These are phyloP conservation scores for Trichoderma sp. DNA, from an alignment of 2,329 filamentous ascomycete genomes.

Conservation along the genomic window DNA sequence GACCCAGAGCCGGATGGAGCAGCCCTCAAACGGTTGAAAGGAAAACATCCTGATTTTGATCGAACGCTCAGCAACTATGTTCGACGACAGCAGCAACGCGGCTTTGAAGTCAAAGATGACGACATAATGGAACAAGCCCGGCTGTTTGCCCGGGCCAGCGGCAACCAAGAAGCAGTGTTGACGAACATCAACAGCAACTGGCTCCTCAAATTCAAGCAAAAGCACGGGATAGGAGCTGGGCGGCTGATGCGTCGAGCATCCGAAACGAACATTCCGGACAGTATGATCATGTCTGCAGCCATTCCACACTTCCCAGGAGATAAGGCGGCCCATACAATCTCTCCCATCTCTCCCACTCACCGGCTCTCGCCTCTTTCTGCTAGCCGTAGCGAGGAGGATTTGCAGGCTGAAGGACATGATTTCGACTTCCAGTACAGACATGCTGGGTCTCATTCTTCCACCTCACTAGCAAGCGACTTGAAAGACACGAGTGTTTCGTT, in stretches of 20 bases:
- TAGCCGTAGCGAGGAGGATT: conserved; percentile 68
- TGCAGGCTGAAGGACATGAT: conserved; percentile 47
- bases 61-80: conserved; percentile 87
- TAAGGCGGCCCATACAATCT: conserved; percentile 60
- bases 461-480: conserved; percentile 38
- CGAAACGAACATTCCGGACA: conserved; percentile 71
- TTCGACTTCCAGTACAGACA: conserved; percentile 40
- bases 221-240: conserved; percentile 62
- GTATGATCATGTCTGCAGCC: conserved; percentile 57
- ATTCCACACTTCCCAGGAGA: conserved; percentile 35
- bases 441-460: conserved; percentile 40
- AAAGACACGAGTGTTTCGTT: conserved; percentile 54
- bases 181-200: conserved; percentile 74
- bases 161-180: conserved; percentile 69
- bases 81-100: conserved; percentile 75
- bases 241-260: conserved; percentile 59
- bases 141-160: conserved; percentile 72
- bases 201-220: conserved; percentile 95
- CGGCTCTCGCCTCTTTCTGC: conserved; percentile 70
- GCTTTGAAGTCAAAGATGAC: conserved; percentile 72
- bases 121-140: conserved; percentile 82
- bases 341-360: conserved; percentile 70
- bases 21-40: conserved; percentile 78
- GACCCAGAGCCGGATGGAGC: conserved; percentile 66
- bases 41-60: conserved; percentile 88